A percentile compares a stretch with the other conserved stretches of the same genome.
Evolutionary conservation across 441 rosid species (phyloP).

Genomic region (Hura crepitans): DNA sequence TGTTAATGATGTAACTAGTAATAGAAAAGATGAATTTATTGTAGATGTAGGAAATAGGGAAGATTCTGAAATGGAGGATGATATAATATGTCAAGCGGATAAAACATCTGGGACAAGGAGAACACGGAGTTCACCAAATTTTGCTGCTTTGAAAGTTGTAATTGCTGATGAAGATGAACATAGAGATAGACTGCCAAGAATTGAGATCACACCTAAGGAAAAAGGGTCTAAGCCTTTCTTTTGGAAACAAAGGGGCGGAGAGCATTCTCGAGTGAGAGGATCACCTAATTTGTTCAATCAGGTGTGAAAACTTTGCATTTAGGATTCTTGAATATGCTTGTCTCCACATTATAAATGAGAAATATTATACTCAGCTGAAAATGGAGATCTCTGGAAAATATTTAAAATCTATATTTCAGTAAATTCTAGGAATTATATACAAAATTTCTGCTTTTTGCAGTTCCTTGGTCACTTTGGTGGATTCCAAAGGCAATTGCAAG

Average conservation of each 20-base stretch:
- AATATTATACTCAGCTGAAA: background rate
- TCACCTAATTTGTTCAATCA: conserved; percentile 32
- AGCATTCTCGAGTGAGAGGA: conserved; percentile 36
- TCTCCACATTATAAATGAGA: background rate
- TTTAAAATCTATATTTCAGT: conserved; percentile 1
- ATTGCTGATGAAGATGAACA: conserved; percentile 40
- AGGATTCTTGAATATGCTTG: background rate
- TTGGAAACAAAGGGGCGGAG: conserved; percentile 50
- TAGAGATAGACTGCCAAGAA: conserved; percentile 24
- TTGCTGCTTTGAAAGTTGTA: conserved; percentile 54
- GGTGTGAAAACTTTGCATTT: conserved; percentile 25
- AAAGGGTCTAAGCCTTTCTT: conserved; percentile 55
- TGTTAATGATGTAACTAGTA: conserved; percentile 22
- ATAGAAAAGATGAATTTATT: conserved; percentile 36
- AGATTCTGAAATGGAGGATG: conserved; percentile 38
- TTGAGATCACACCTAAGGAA: conserved; percentile 66
- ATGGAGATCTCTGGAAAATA: background rate
- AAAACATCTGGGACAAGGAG: conserved; percentile 44
- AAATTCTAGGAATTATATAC: background rate
- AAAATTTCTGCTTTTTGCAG: conserved; percentile 36
- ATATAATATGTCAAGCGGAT: conserved; percentile 34
- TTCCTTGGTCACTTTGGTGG: conserved; percentile 38
- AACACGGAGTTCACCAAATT: conserved; percentile 58
- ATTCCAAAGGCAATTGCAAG: conserved; percentile 42
- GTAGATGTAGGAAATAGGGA: conserved; percentile 47